Evolutionary conservation across 2,329 filamentous ascomycete genomes (phyloP).

Genomic region (Aspergillus carbonarius): DNA sequence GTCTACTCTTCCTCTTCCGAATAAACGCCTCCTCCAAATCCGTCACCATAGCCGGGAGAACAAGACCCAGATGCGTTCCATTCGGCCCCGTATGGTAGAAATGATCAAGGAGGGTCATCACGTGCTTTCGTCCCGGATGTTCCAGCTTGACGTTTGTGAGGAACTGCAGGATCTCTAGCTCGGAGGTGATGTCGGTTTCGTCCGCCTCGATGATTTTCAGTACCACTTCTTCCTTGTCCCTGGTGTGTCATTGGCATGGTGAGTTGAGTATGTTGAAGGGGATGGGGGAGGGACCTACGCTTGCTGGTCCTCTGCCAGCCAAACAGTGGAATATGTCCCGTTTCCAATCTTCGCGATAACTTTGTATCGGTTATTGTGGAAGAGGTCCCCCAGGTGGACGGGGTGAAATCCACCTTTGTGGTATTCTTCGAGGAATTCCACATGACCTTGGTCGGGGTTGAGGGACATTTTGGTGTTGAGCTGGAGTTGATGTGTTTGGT

Average conservation of each 20-base stretch:
- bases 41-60: constrained; percentile 26
- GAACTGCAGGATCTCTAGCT: too few species aligned
- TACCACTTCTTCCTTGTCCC: constrained; percentile 18
- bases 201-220: constrained; percentile 28
- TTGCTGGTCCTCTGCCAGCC: constrained; percentile 20
- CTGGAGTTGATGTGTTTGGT: too few species aligned
- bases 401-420: constrained; percentile 27
- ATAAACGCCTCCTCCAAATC: constrained; percentile 19
- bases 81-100: constrained; percentile 27
- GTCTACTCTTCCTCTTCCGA: too few species aligned
- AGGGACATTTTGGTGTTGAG: too few species aligned
- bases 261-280: too few species aligned
- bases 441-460: neutral
- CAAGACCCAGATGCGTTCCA: constrained; percentile 24
- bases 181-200: neutral
- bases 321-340: constrained; percentile 27
- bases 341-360: constrained; percentile 21
- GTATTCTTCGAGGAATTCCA: constrained; percentile 28
- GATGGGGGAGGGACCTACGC: too few species aligned
- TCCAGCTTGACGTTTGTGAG: neutral
- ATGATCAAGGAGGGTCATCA: constrained; percentile 23
- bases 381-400: constrained; percentile 24
- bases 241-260: neutral
- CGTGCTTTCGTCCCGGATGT: constrained; percentile 20
- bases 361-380: constrained; percentile 21